Evolutionary conservation across 1,284 basidiomycete species (phyloP), one percentile per base, ranked within the genome.

Genomic region (Boletus semigastroideus): DNA sequence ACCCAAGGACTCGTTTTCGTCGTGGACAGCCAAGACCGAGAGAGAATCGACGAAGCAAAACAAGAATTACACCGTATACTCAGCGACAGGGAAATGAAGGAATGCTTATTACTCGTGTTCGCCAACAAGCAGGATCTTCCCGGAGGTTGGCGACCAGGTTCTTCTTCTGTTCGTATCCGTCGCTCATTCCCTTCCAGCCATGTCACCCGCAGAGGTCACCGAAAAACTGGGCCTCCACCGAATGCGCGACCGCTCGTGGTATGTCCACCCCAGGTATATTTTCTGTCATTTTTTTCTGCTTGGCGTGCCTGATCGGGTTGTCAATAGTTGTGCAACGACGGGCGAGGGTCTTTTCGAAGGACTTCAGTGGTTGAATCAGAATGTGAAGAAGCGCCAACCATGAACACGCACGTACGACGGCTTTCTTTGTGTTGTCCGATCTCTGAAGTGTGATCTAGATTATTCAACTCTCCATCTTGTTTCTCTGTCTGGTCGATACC

Each of bases 121-220:
- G 96, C 97, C 20, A 99, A 98, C 77, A 99, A 99, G 77, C 97
- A 99, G 75, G 97, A 99, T 83, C 75, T 99, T 58, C 94, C 94
- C 14, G 94, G 93, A 68, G 94, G 94, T 96, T 64, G 6, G 57
- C 61, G 82, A 75, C 16, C 7, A 6, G n/a, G 30, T 30, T 2
- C 34, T 30, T 2, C 34, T 30, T 44, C 20, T 16, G 27, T 39
- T 27, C 19, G n/a, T 16, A 16, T 33, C 40, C 19, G 16, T 39
- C 33, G 34, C 44, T 55, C 37, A 58, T 43, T 41, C 52, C 54
- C 53, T 42, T 20, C 42, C 14, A 58, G 96, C 96, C 34, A 98
- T 99, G 95, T 94, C 94, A 30, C 97, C 96, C 28, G 94, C 96
- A 12, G 96, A 99, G 72, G 94, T 99, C 36, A 99, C 97, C 10